Evolutionary conservation across 345 rosid genomes (phyloP).

Genomic region (Moricandia arvensis): DNA sequence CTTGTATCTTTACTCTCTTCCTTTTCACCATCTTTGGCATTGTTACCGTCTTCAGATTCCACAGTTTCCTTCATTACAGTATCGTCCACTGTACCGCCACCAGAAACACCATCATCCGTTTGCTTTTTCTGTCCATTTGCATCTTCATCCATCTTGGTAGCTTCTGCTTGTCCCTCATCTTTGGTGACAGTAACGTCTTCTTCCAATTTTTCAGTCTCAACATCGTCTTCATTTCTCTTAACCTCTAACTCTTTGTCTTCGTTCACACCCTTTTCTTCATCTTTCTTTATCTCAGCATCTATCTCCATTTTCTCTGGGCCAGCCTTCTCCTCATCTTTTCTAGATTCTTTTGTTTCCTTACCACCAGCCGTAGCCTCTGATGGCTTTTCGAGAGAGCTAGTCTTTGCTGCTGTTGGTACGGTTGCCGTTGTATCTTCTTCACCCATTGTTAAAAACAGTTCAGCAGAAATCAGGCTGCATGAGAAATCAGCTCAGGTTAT

Average conservation of each 20-base stretch:
- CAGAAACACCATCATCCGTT: constrained; percentile 37
- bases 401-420: constrained; percentile 49
- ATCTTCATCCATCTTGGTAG: constrained; percentile 25
- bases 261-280: background rate
- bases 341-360: constrained; percentile 10
- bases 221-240: background rate
- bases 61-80: constrained; percentile 6
- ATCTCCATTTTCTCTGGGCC: constrained; percentile 30
- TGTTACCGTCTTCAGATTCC: constrained; percentile 22
- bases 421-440: constrained; percentile 53
- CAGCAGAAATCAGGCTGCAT: constrained; percentile 23
- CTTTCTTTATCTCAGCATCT: constrained; percentile 19
- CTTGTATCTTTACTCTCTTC: constrained; percentile 7
- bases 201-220: constrained; percentile 13
- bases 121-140: constrained; percentile 19
- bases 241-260: background rate
- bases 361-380: constrained; percentile 29
- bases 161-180: constrained; percentile 17
- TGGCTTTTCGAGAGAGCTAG: constrained; percentile 37
- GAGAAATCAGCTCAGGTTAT: constrained; percentile 8
- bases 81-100: constrained; percentile 28
- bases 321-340: constrained; percentile 9
- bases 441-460: constrained; percentile 49
- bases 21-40: constrained; percentile 24
- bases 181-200: constrained; percentile 8